Percentiles rank a stretch among this genome's conserved stretches.
Evolutionary conservation across 2,329 filamentous ascomycete genomes (phyloP).

Genomic region (Beauveria brongniartii): DNA sequence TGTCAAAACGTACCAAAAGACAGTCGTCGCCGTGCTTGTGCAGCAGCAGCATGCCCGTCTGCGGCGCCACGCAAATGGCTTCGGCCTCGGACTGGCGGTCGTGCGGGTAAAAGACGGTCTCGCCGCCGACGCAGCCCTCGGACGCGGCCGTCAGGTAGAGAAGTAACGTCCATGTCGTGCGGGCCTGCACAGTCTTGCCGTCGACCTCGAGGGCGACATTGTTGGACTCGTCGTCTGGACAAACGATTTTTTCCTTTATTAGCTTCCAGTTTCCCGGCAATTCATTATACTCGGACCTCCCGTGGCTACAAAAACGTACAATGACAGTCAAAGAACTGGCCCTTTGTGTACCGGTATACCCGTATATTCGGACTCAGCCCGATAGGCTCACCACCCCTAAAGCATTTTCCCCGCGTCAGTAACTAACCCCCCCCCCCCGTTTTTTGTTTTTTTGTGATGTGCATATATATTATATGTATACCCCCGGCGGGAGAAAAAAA

Average conservation of each 20-base stretch:
- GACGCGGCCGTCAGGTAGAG: constrained; percentile 73
- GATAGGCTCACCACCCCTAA: constrained; percentile 74
- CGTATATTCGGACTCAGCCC: constrained; percentile 84
- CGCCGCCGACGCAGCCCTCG: constrained; percentile 73
- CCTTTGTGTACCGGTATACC: constrained; percentile 76
- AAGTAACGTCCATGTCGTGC: constrained; percentile 84
- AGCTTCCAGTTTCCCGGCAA: background rate
- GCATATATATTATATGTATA: background rate
- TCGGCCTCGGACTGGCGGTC: constrained; percentile 47
- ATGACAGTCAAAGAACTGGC: constrained; percentile 88
- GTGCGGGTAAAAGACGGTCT: constrained; percentile 86
- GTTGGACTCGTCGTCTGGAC: constrained; percentile 78
- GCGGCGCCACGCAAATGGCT: constrained; percentile 63
- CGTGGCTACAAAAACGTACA: constrained; percentile 46
- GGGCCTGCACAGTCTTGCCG: constrained; percentile 21
- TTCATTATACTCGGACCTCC: background rate
- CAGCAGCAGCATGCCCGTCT: constrained; percentile 78
- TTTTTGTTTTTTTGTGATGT: background rate
- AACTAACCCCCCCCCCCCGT: background rate
- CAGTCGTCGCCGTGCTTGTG: constrained; percentile 88
- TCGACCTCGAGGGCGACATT: constrained; percentile 46
- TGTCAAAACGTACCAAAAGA: constrained; percentile 52
- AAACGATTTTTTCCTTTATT: background rate
- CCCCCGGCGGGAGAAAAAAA: too few species aligned
- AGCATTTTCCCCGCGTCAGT: constrained; percentile 6